Percentiles rank a stretch among this genome's conserved stretches.
phyloP scores from a whole-genome alignment of 2,329 filamentous ascomycete genomes.

The Beauveria scarabaeidicola region DNA sequence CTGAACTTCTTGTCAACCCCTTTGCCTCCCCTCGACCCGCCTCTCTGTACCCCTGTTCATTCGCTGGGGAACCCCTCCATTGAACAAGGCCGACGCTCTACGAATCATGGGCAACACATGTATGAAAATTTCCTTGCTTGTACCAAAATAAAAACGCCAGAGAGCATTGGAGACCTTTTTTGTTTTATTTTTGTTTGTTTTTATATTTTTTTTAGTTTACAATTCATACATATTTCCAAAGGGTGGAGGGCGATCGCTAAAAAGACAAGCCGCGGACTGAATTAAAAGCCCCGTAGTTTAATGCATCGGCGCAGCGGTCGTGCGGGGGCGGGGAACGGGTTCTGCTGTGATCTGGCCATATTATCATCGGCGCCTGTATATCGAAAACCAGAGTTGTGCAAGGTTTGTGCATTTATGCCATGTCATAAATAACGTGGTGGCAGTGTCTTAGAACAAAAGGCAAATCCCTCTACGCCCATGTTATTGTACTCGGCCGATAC shows the following conservation, averaged over 20 bases:
- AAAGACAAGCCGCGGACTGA: not conserved
- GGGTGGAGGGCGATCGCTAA: too few species aligned
- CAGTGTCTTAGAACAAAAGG: not conserved
- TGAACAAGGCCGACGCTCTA: not conserved
- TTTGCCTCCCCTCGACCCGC: not conserved
- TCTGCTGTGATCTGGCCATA: not conserved
- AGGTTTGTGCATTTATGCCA: not conserved
- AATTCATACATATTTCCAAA: too few species aligned
- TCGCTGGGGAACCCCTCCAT: not conserved
- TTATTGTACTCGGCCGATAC: not conserved
- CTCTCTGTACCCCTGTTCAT: not conserved
- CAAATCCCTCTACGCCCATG: not conserved
- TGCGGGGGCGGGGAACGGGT: not conserved
- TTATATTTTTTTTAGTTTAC: too few species aligned
- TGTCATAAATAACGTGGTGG: too few species aligned
- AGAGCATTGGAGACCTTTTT: too few species aligned
- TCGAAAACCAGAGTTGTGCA: not conserved
- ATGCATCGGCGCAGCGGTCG: constrained; percentile 2
- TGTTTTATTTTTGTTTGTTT: too few species aligned
- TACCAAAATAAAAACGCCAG: too few species aligned
- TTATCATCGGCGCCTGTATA: not conserved
- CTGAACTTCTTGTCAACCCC: not conserved
- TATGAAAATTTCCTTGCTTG: too few species aligned
- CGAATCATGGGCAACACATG: not conserved
- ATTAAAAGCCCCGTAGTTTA: constrained; percentile 1